Percentiles rank a stretch among this genome's conserved stretches.
Conservation (phyloP, 176 grass and related monocot species). For the Thinopyrum elongatum region DNA sequence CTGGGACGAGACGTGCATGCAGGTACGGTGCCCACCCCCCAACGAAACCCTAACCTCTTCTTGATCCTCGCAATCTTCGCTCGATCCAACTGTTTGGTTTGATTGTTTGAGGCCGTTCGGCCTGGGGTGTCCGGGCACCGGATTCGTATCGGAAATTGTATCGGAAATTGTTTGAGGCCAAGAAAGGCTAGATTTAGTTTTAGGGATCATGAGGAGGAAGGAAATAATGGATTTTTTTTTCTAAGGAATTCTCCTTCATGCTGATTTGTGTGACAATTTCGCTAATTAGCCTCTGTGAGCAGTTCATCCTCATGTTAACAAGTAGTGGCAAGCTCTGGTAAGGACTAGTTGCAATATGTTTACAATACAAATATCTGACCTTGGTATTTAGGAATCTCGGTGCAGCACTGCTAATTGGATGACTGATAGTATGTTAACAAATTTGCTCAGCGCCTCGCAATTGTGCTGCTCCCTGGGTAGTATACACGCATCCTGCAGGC, state of each 20-base stretch:
- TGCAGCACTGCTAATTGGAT: neutral
- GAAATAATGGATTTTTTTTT: too few relatives aligned
- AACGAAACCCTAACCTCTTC: neutral
- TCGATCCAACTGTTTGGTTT: neutral
- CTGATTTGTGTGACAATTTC: neutral
- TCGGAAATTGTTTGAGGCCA: too few relatives aligned
- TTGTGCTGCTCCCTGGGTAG: neutral
- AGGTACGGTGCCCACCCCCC: constrained; percentile 20
- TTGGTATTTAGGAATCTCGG: neutral
- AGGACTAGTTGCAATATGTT: neutral
- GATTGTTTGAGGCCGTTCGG: neutral
- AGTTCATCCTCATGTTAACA: neutral
- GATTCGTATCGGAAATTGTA: neutral
- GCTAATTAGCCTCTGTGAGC: neutral
- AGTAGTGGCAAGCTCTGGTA: neutral
- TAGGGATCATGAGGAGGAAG: neutral
- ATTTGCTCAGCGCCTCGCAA: neutral
- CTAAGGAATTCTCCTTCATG: neutral
- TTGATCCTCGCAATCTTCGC: neutral
- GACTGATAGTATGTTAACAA: neutral
- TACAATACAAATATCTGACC: neutral
- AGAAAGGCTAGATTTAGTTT: neutral
- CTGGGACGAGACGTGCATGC: constrained; percentile 99
- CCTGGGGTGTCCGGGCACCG: neutral
- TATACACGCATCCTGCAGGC: neutral